Evolutionary conservation across 495 filamentous ascomycete species (phyloP).

Genomic region (Pyrenula massariospora): DNA sequence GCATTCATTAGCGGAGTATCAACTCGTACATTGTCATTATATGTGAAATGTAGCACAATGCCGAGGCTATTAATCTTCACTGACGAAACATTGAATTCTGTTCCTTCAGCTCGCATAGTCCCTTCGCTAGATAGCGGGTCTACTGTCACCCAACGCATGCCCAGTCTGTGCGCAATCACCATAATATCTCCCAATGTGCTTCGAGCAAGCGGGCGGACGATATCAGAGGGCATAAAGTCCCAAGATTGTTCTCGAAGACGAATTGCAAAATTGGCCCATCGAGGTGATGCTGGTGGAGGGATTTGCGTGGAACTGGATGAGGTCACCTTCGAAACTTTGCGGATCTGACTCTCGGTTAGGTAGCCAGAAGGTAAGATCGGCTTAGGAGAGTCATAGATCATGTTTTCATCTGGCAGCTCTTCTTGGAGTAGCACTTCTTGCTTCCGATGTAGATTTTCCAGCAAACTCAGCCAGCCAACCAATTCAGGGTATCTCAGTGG

Average conservation of each 20-base stretch:
- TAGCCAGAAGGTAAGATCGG: no score
- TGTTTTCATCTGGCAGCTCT: not conserved
- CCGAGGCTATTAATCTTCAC: not conserved
- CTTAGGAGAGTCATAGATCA: not conserved
- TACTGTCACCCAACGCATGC: not conserved
- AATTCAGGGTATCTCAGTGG: not conserved
- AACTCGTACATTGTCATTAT: no score
- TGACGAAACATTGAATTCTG: not conserved
- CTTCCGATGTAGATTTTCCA: not conserved
- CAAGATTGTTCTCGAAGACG: not conserved
- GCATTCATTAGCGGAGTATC: not conserved
- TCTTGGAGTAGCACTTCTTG: not conserved
- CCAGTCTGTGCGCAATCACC: not conserved
- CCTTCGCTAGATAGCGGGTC: not conserved
- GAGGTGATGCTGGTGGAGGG: no score
- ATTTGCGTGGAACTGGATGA: not conserved
- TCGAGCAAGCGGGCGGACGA: not conserved
- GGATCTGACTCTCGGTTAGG: not conserved
- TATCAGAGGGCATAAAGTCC: not conserved
- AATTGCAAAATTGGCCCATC: not conserved
- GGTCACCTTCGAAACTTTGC: not conserved
- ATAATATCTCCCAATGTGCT: not conserved
- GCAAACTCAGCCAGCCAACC: not conserved
- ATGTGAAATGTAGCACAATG: not conserved
- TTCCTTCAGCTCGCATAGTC: not conserved